A percentile compares a stretch with the other conserved stretches of the same genome.
phyloP scores from a whole-genome alignment of 257 asterid genomes.

The Knoxia roxburghii region DNA sequence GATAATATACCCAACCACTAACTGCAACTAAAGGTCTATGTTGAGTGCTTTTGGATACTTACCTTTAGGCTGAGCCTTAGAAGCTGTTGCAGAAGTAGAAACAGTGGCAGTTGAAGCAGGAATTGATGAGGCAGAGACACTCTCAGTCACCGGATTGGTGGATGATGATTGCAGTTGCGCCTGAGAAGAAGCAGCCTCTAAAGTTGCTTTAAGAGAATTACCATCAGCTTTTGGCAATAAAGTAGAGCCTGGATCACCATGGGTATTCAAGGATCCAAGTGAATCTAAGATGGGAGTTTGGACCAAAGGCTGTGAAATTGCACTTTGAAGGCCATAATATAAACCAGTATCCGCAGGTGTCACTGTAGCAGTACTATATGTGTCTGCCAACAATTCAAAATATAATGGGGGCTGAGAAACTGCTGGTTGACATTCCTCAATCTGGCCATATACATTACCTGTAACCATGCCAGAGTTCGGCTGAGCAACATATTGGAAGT shows the following conservation, averaged over 20 bases:
- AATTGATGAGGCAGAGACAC: conserved; percentile 34
- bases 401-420: conserved; percentile 54
- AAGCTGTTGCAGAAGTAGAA: conserved; percentile 34
- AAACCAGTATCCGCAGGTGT: conserved; percentile 49
- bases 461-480: conserved; percentile 37
- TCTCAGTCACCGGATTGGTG: conserved; percentile 23
- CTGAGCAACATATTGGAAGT: conserved; percentile 56
- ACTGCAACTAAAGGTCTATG: neutral
- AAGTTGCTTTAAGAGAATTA: conserved; percentile 17
- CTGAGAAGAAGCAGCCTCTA: conserved; percentile 30
- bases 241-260: conserved; percentile 26
- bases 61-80: conserved; percentile 73
- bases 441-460: conserved; percentile 36
- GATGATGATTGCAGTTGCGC: conserved; percentile 25
- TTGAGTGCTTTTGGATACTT: conserved; percentile 11
- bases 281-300: conserved; percentile 24
- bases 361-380: conserved; percentile 48
- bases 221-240: conserved; percentile 29
- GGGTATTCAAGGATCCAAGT: conserved; percentile 24
- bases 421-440: conserved; percentile 48
- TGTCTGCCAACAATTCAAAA: conserved; percentile 46
- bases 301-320: conserved; percentile 32
- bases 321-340: conserved; percentile 59
- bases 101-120: conserved; percentile 34
- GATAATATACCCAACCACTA: neutral